Conservation (phyloP, 345 rosid genomes). For the Linum trigynum region DNA sequence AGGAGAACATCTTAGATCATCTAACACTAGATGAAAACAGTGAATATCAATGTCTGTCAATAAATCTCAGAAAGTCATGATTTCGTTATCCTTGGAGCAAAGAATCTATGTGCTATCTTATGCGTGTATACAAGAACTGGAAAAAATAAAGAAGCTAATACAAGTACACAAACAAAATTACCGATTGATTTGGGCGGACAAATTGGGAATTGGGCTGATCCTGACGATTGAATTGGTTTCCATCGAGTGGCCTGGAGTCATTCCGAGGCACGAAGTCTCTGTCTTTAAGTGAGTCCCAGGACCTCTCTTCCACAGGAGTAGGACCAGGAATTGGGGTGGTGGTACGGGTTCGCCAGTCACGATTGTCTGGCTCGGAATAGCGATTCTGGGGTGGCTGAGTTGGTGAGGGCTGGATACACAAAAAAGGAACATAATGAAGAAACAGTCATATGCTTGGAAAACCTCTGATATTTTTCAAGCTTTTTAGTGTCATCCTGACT, state of each 20-base stretch:
- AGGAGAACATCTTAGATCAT: background rate
- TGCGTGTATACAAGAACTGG: no score
- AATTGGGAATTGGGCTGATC: slow-evolving; percentile 44
- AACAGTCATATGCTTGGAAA: background rate
- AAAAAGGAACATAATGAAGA: background rate
- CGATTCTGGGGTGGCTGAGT: slow-evolving; percentile 34
- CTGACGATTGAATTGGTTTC: slow-evolving; percentile 37
- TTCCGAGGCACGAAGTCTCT: slow-evolving; percentile 34
- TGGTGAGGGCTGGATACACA: slow-evolving; percentile 27
- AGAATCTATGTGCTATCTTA: no score
- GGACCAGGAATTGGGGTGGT: slow-evolving; percentile 42
- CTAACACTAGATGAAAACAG: background rate
- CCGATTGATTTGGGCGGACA: slow-evolving; percentile 48
- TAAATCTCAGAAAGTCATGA: background rate
- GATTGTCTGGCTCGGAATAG: slow-evolving; percentile 71
- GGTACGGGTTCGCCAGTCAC: slow-evolving; percentile 82
- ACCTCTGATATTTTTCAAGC: background rate
- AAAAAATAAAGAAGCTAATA: no score
- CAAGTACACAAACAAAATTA: background rate
- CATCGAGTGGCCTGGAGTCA: slow-evolving; percentile 40
- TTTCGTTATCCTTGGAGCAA: no score
- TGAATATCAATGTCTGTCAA: background rate
- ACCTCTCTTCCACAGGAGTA: slow-evolving; percentile 58
- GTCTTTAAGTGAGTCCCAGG: slow-evolving; percentile 49
- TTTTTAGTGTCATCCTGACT: background rate